A percentile compares a stretch with the other conserved stretches of the same genome.
phyloP scores from a whole-genome alignment of 345 rosid genomes.

The Tarenaya hassleriana region DNA sequence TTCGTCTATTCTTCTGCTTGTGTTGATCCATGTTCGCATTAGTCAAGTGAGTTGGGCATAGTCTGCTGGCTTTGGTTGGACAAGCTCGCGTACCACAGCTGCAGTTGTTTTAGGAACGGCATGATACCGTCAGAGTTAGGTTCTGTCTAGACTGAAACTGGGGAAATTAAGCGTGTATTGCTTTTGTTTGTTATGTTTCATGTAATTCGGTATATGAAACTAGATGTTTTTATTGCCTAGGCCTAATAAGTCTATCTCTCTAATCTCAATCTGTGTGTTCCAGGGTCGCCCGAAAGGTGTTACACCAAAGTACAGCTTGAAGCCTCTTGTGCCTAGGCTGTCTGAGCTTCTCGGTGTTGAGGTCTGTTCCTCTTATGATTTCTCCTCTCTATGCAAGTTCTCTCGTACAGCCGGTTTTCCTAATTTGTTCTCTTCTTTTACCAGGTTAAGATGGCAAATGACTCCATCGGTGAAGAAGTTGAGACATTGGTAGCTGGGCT shows the following conservation, averaged over 20 bases:
- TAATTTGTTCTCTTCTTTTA: neutral
- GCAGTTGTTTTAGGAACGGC: neutral
- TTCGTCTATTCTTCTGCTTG: too few relatives aligned
- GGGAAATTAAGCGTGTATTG: neutral
- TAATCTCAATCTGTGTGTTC: constrained; percentile 17
- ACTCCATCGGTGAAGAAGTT: constrained; percentile 88
- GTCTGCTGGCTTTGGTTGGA: neutral
- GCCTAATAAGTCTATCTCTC: too few relatives aligned
- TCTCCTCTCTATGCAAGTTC: neutral
- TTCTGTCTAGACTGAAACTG: neutral
- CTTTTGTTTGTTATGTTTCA: neutral
- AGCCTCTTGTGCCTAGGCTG: constrained; percentile 78
- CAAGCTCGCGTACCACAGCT: neutral
- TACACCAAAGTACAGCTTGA: constrained; percentile 87
- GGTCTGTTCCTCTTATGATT: constrained; percentile 32
- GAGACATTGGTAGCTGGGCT: constrained; percentile 74
- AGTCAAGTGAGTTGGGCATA: too few relatives aligned
- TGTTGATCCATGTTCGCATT: too few relatives aligned
- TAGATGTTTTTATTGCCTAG: too few relatives aligned
- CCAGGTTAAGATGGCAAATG: constrained; percentile 76
- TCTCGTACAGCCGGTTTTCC: neutral
- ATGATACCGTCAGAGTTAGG: neutral
- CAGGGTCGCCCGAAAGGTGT: constrained; percentile 96
- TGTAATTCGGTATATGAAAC: neutral
- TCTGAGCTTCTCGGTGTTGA: constrained; percentile 83